Evolutionary conservation across 306 rosid species (phyloP).

Genomic region (Alnus glutinosa): DNA sequence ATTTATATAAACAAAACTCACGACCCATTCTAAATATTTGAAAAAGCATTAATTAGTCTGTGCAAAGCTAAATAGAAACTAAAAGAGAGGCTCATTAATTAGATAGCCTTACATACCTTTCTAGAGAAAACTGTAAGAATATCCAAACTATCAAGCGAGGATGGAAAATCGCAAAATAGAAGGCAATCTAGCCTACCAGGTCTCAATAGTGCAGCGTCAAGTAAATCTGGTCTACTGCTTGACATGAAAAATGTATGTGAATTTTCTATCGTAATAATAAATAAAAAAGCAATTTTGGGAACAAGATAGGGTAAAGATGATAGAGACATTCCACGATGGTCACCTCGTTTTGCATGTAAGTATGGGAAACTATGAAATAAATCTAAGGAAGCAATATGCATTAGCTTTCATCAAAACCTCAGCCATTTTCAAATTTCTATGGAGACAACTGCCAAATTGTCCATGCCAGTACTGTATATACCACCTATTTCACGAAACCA

Average conservation of each 20-base stretch:
- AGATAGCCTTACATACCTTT: conserved; percentile 18
- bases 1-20: no score
- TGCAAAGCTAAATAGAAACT: no score
- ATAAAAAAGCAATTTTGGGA: background rate
- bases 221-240: conserved; percentile 97
- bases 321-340: background rate
- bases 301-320: background rate
- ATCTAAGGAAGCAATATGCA: no score
- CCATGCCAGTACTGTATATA: no score
- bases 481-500: no score
- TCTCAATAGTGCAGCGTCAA: conserved; percentile 92
- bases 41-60: background rate
- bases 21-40: no score
- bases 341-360: background rate
- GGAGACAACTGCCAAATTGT: no score
- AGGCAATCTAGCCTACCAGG: conserved; percentile 97
- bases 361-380: no score
- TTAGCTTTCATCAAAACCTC: no score
- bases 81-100: background rate
- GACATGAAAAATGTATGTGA: conserved; percentile 34
- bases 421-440: no score
- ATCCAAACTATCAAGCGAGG: conserved; percentile 72
- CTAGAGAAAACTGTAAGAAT: conserved; percentile 47
- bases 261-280: background rate
- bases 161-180: conserved; percentile 89